Conservation (phyloP, 2,329 filamentous ascomycete genomes). For the Corinectria fuckeliana region DNA sequence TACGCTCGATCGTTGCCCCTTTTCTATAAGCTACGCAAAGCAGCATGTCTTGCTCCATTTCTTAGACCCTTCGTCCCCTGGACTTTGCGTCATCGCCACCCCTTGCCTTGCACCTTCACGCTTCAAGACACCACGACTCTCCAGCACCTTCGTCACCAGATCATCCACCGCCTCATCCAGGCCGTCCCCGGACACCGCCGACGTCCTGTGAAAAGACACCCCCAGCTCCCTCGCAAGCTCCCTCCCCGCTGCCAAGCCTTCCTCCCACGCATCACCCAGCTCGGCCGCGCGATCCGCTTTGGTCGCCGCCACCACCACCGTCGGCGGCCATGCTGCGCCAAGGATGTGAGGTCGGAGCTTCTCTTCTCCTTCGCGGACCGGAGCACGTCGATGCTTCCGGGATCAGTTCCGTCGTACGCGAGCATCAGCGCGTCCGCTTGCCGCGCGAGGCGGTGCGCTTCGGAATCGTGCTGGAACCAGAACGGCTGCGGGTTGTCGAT, state of each 20-base stretch:
- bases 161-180: constrained; percentile 30
- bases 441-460: constrained; percentile 12
- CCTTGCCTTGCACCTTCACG: constrained; percentile 3
- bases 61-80: background rate
- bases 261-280: constrained; percentile 24
- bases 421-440: constrained; percentile 27
- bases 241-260: constrained; percentile 17
- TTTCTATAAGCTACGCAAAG: background rate
- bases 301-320: constrained; percentile 23
- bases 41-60: background rate
- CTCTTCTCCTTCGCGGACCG: constrained; percentile 2
- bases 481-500: background rate
- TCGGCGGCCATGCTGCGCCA: constrained; percentile 12
- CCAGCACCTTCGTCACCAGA: constrained; percentile 22
- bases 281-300: constrained; percentile 25
- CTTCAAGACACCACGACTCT: constrained; percentile 14
- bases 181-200: constrained; percentile 28
- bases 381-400: constrained; percentile 20
- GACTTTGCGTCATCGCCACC: background rate
- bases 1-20: background rate
- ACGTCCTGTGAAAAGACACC: constrained; percentile 25
- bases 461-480: constrained; percentile 14
- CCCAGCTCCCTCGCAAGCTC: constrained; percentile 22
- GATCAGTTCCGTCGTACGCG: constrained; percentile 22
- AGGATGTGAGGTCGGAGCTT: background rate